Conservation (phyloP, 2,329 filamentous ascomycete genomes). For the Corniculantispora saksenae region DNA sequence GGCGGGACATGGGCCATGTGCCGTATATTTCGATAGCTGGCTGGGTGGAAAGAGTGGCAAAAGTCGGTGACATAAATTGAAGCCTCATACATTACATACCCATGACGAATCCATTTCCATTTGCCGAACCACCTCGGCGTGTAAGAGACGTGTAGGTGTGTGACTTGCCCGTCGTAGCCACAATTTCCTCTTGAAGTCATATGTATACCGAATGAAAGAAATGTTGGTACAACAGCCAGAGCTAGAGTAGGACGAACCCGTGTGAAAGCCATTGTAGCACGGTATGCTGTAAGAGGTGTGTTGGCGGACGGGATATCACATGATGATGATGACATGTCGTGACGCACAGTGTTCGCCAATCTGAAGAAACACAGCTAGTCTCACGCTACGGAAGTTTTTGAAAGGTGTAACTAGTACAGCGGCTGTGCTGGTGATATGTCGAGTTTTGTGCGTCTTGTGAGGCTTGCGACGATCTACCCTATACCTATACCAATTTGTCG, state of each 20-base stretch:
- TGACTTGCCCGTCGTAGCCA: neutral
- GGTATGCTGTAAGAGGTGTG: neutral
- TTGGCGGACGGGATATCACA: neutral
- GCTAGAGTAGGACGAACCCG: neutral
- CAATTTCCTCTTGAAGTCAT: neutral
- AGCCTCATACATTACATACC: neutral
- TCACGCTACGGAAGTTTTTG: neutral
- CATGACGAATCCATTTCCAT: neutral
- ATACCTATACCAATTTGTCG: neutral
- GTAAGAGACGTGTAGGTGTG: neutral
- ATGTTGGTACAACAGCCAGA: neutral
- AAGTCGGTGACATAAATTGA: neutral
- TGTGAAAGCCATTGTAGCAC: neutral
- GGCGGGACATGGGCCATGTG: neutral
- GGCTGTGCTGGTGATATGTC: conserved; percentile 5
- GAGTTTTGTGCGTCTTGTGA: neutral
- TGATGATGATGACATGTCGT: neutral
- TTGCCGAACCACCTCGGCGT: no score
- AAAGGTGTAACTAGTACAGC: neutral
- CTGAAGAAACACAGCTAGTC: neutral
- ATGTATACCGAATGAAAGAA: neutral
- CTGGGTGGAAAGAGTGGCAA: neutral
- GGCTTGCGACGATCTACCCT: neutral
- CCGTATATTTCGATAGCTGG: neutral
- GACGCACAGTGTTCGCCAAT: neutral